Conservation (phyloP, 441 rosid genomes). For the Erodium moschatum region DNA sequence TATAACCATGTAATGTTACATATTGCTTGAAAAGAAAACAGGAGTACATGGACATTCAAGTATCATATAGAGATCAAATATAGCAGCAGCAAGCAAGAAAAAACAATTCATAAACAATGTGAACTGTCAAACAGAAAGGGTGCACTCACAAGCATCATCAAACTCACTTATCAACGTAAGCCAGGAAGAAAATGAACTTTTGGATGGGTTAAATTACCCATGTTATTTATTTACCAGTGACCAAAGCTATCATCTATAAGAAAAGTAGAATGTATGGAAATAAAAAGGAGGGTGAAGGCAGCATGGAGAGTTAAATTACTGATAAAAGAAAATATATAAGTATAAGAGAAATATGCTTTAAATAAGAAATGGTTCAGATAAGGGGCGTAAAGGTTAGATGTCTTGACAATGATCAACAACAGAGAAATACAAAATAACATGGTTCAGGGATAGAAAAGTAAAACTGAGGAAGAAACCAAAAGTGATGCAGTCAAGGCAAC, state of each 20-base stretch:
- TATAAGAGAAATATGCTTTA: background rate
- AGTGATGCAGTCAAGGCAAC: background rate
- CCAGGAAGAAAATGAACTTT: background rate
- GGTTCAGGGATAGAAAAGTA: background rate
- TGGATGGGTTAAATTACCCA: background rate
- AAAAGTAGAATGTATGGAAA: background rate
- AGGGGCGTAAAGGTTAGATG: background rate
- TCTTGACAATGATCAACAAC: background rate
- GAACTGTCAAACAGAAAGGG: background rate
- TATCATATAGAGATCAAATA: background rate
- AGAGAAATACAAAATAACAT: background rate
- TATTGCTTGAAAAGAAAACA: background rate
- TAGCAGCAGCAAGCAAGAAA: background rate
- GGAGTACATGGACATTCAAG: background rate
- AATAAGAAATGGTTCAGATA: background rate
- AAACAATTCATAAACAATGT: background rate
- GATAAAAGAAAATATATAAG: background rate
- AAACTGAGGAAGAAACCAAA: background rate
- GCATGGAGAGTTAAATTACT: background rate
- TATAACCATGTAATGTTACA: background rate
- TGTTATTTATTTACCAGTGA: background rate
- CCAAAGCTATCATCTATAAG: background rate
- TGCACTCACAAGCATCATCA: slow-evolving; percentile 4
- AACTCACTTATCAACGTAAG: background rate
- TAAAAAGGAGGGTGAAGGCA: background rate